Evolutionary conservation across 1,284 basidiomycete species (phyloP).

Genomic region (Meira miltonrushii): DNA sequence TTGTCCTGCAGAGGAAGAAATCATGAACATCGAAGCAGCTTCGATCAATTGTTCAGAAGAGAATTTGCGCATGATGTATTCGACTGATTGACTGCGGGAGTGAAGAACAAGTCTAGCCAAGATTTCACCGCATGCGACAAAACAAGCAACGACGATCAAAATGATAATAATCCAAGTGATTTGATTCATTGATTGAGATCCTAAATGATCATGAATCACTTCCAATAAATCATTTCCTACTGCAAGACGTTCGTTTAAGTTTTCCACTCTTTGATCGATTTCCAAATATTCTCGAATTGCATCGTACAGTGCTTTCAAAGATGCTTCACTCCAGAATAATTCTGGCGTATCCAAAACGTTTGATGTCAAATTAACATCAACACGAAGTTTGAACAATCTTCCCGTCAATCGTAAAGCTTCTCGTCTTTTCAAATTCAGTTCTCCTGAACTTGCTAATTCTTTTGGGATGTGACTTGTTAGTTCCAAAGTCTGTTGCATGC

Average conservation of each 20-base stretch:
- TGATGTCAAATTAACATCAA: conserved; percentile 84
- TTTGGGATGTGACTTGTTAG: conserved; percentile 77
- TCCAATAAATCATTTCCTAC: conserved; percentile 66
- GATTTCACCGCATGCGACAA: conserved; percentile 82
- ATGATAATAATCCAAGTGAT: conserved; percentile 88
- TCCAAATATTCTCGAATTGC: conserved; percentile 93
- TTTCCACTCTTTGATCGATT: conserved; percentile 75
- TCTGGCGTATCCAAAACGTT: conserved; percentile 91
- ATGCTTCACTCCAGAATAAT: conserved; percentile 91
- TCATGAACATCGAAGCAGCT: too few species aligned
- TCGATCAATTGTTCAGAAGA: too few species aligned
- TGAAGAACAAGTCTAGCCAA: conserved; percentile 69
- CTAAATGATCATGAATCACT: conserved; percentile 88
- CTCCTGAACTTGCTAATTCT: conserved; percentile 74
- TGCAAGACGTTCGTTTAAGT: conserved; percentile 79
- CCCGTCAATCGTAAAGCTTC: conserved; percentile 85
- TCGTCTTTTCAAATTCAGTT: conserved; percentile 69
- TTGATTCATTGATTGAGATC: conserved; percentile 71
- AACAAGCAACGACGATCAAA: conserved; percentile 79
- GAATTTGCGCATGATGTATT: too few species aligned
- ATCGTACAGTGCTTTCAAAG: conserved; percentile 79
- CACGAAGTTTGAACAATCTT: conserved; percentile 76
- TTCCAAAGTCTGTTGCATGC: conserved; percentile 71
- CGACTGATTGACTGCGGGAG: conserved; percentile 14
- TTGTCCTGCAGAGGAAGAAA: too few species aligned